A percentile compares a stretch with the other conserved stretches of the same genome.
Evolutionary conservation across 2,329 filamentous ascomycete genomes (phyloP).

Genomic region (Pseudogymnoascus sp.): DNA sequence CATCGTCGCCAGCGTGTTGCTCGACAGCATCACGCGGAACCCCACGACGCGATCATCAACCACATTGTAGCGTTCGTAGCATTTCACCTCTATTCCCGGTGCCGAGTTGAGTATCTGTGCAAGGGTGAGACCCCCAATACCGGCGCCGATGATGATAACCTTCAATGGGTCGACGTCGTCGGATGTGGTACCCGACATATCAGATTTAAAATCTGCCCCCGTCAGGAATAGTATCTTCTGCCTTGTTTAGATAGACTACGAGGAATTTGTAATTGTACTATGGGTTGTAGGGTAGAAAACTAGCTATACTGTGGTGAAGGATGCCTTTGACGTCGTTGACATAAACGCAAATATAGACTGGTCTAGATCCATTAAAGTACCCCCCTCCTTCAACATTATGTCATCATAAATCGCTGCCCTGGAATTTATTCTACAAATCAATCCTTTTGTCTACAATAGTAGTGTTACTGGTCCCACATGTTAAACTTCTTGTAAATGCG

Average conservation of each 20-base stretch:
- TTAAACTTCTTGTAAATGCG: neutral
- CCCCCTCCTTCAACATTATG: neutral
- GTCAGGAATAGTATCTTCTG: neutral
- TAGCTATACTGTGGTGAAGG: neutral
- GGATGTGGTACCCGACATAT: conserved; percentile 29
- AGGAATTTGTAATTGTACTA: neutral
- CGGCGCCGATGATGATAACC: conserved; percentile 20
- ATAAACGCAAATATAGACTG: neutral
- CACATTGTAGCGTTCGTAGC: conserved; percentile 20
- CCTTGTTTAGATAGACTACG: neutral
- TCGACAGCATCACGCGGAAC: conserved; percentile 24
- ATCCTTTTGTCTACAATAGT: neutral
- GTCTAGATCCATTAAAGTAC: neutral
- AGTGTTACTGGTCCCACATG: neutral
- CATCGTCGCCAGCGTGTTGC: conserved; percentile 20
- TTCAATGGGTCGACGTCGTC: neutral
- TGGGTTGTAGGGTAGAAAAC: neutral
- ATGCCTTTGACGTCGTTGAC: neutral
- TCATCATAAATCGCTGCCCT: neutral
- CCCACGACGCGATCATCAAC: conserved; percentile 20
- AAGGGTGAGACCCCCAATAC: conserved; percentile 21
- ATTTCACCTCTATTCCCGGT: conserved; percentile 19
- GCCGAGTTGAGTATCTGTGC: conserved; percentile 20
- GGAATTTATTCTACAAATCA: neutral
- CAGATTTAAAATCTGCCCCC: conserved; percentile 10